Base-by-base conservation (phyloP, 2,329 filamentous ascomycete genomes). In the Hortaea werneckii region DNA sequence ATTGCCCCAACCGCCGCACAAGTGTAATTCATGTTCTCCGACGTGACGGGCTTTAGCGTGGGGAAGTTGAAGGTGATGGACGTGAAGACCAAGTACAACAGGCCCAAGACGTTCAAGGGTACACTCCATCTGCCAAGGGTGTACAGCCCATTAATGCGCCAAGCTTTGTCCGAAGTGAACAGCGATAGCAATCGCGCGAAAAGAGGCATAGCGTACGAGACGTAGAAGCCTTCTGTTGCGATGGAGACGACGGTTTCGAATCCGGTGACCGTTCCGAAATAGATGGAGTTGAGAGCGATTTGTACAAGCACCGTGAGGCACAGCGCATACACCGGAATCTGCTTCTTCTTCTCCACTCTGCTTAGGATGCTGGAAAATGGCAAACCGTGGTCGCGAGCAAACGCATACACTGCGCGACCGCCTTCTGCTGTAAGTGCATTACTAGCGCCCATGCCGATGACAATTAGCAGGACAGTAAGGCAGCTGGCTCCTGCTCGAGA, bases 11-110 rank as follows among this genome's bases (percentile, higher is more conserved):
- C 70, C 0, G 76, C 76, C 0, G 76, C 76, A 20, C 68, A 72
- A 0, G 74, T 78, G 51, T 78, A 78, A 47, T 78, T 79, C 76
- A 79, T 79, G 32, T 75, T 76, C 27, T 74, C 67, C 30, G 65
- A 65, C 1, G 63, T 66, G n/a, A 79, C 74, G 0, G 76, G 77
- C 5, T 59, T 28, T 10, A 41, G 55, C 0, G 66, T 69, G 0
- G 77, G 76, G 46, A 79, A 75, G 46, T 78, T 79, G 56, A 78
- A 77, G 0, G 74, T 75, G 43, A 78, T 72, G 27, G 69, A 70
- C 2, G 72, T 70, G 45, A 79, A 79, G 1, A 74, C 56, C 3
- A 79, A 60, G 53, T 73, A 79, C 0, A 72, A 38, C 5, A 78
- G 67, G 0, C 75, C 75, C 12, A 75, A 53, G 1, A 67, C 54